phyloP scores from a whole-genome alignment of 2,329 filamentous ascomycete genomes.

The Chaetomium sp. region DNA sequence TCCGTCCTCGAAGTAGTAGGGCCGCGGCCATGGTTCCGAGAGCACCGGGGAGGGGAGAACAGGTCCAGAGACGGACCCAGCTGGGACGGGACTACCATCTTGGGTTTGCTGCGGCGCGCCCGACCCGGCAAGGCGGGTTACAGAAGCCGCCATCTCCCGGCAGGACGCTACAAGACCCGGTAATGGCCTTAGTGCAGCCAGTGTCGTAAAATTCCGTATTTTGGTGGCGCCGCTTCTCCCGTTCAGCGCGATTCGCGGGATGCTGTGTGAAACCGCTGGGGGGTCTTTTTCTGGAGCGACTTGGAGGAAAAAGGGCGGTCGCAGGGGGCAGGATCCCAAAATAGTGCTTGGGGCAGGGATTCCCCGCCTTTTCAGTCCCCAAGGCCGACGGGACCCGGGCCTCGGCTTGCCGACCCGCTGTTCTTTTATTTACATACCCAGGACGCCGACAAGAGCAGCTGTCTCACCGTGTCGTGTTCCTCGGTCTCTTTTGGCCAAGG shows the following conservation, averaged over 20 bases:
- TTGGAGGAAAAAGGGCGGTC: slow-evolving; percentile 5
- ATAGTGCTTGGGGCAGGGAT: not conserved
- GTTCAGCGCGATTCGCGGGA: not conserved
- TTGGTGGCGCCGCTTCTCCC: not conserved
- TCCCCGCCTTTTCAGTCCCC: not conserved
- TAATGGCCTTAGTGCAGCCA: slow-evolving; percentile 13
- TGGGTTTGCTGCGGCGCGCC: not conserved
- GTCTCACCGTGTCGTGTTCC: not conserved
- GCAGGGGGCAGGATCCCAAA: not conserved
- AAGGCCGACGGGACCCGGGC: not conserved
- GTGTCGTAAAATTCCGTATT: not conserved
- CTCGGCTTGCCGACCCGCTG: not conserved
- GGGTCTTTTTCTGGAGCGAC: too few relatives aligned
- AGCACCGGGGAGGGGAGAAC: slow-evolving; percentile 31
- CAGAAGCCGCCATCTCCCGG: slow-evolving; percentile 23
- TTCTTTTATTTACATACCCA: not conserved
- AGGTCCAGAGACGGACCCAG: slow-evolving; percentile 36
- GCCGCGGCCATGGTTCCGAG: slow-evolving; percentile 54
- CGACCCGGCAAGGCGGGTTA: slow-evolving; percentile 15
- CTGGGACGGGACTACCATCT: slow-evolving; percentile 12
- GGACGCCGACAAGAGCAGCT: not conserved
- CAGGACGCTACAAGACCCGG: slow-evolving; percentile 5
- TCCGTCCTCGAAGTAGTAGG: slow-evolving; percentile 82
- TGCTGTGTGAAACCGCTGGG: not conserved
- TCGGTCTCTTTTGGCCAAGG: not conserved